phyloP scores from a whole-genome alignment of 306 rosid genomes.

The Ormosia emarginata region DNA sequence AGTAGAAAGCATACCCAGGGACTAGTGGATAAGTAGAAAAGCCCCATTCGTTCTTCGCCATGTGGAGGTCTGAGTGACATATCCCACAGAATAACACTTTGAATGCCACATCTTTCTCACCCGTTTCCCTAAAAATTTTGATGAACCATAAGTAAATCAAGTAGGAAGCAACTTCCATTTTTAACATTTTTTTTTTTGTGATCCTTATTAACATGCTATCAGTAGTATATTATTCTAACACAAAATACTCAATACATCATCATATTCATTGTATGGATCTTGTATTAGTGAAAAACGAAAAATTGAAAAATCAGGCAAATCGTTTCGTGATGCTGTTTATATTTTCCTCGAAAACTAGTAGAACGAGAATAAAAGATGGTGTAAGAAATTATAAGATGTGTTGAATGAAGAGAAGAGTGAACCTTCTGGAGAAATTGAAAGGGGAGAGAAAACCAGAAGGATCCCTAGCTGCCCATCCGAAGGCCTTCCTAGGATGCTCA shows the following conservation, averaged over 20 bases:
- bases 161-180: background rate
- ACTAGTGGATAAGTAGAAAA: conserved; percentile 31
- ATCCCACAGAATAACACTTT: conserved; percentile 51
- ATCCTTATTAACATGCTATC: background rate
- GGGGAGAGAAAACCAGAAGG: conserved; percentile 41
- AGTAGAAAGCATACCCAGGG: conserved; percentile 39
- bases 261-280: background rate
- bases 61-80: conserved; percentile 55
- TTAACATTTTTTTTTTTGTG: background rate
- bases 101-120: conserved; percentile 43
- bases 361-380: background rate
- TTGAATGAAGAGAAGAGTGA: background rate
- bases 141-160: background rate
- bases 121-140: conserved; percentile 26
- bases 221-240: too few relatives aligned
- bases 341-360: background rate
- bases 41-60: conserved; percentile 43
- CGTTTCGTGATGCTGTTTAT: background rate
- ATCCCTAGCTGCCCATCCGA: conserved; percentile 48
- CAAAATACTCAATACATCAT: too few relatives aligned
- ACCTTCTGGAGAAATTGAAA: conserved; percentile 48
- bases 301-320: background rate
- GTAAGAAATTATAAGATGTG: background rate
- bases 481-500: conserved; percentile 36
- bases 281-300: background rate